These are phyloP conservation scores for Exophiala sideris DNA, from an alignment of 2,329 filamentous ascomycete genomes.

Conservation along the genomic window DNA sequence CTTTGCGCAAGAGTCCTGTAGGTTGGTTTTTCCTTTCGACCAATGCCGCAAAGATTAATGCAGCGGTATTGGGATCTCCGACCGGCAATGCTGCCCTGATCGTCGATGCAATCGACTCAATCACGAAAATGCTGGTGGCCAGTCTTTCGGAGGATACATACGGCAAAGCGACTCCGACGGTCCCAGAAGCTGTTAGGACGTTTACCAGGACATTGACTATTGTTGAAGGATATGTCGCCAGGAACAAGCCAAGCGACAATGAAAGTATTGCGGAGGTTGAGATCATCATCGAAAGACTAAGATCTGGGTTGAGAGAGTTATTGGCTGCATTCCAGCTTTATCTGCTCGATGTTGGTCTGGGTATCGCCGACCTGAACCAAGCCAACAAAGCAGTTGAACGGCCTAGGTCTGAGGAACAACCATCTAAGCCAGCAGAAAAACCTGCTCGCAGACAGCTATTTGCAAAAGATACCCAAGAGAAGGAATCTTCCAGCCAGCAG, in stretches of 20 bases:
- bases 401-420: constrained; percentile 7
- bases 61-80: constrained; percentile 69
- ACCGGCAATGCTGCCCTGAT: constrained; percentile 67
- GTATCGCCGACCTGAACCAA: constrained; percentile 65
- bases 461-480: constrained; percentile 4
- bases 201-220: constrained; percentile 67
- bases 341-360: constrained; percentile 66
- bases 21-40: constrained; percentile 69
- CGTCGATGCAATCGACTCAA: constrained; percentile 66
- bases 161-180: constrained; percentile 80
- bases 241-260: constrained; percentile 49
- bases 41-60: constrained; percentile 62
- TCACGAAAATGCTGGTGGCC: constrained; percentile 66
- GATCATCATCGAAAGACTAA: constrained; percentile 62
- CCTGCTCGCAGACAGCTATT: constrained; percentile 9
- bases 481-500: neutral
- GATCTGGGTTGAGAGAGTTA: constrained; percentile 62
- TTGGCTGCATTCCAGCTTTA: constrained; percentile 72
- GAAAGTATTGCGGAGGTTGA: constrained; percentile 60
- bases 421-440: constrained; percentile 3
- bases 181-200: constrained; percentile 69
- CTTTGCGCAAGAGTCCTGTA: constrained; percentile 36
- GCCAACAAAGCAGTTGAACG: constrained; percentile 61
- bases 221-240: constrained; percentile 66
- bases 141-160: constrained; percentile 78